Base-by-base conservation (phyloP, 2,329 filamentous ascomycete species). In the Didymosphaeria variabile region DNA sequence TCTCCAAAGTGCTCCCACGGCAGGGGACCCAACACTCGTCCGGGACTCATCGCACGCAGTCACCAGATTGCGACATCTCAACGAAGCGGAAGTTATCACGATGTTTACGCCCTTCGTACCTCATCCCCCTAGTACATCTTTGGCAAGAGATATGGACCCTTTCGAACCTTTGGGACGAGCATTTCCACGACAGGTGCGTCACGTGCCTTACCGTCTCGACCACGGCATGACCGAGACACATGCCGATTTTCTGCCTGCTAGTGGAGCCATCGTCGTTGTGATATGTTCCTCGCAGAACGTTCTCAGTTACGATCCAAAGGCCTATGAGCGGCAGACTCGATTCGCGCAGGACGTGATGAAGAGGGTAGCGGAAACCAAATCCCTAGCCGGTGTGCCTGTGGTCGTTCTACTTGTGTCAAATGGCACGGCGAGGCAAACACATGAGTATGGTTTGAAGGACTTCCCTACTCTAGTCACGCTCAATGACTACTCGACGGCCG, bases 81-180 rank as follows among this genome's bases (percentile, higher is more conserved):
- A 79, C 31, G 72, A 76, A 55, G 74, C 78, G 5, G 76, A 80
- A 40, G 63, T 77, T 9, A 76, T 84, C 46, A 75, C 82, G 0
- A 76, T 84, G 19, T 80, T 84, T 69, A 83, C 82, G 1, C 82
- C 82, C n/a, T 79, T 90, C n/a, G 79, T 91, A 54, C 83, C 88
- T 6, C 74, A 77, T 56, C 65, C 73, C 13, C 72, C 75, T 6
- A 66, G 64, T 2, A 70, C 70, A 6, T 63, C 67, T 65, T 68
- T 79, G 47, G 70, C 77, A 47, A 80, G 81, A 61, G 77, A 76
- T 47, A 82, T 79, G 68, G 91, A 94, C 72, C 91, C 91, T 0
- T 93, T 93, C 71, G 90, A 93, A 75, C 84, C 86, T 15, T 80
- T 94, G 19, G 91, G 91, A 21, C 84, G 85, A 63, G 85, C 87